phyloP scores from a whole-genome alignment of 208 protist species.

The Leishmania turanica region DNA sequence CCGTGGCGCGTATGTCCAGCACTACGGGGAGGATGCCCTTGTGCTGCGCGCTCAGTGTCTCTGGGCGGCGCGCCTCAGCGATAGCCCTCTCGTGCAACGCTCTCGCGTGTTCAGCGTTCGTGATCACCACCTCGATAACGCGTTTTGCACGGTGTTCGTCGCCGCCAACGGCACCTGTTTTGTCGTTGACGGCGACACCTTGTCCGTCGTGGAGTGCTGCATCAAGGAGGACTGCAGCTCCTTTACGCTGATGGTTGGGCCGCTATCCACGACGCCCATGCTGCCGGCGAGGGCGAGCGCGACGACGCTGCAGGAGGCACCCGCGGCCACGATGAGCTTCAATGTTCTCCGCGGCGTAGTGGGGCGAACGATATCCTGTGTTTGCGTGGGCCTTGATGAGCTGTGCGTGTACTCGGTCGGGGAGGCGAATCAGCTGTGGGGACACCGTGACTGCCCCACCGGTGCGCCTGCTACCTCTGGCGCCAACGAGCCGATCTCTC shows the following conservation, averaged over 20 bases:
- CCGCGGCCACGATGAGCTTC: not conserved
- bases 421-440: conserved; percentile 35
- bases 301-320: not conserved
- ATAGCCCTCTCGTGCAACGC: conserved; percentile 63
- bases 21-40: conserved; percentile 14
- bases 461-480: not conserved
- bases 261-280: conserved; percentile 26
- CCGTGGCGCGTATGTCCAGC: not conserved
- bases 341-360: conserved; percentile 17
- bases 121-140: conserved; percentile 29
- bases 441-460: conserved; percentile 11
- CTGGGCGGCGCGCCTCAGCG: conserved; percentile 43
- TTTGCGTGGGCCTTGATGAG: conserved; percentile 78
- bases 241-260: conserved; percentile 66
- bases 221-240: conserved; percentile 74
- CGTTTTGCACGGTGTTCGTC: conserved; percentile 68
- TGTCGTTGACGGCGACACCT: conserved; percentile 47
- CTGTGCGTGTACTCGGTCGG: conserved; percentile 73
- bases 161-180: conserved; percentile 68
- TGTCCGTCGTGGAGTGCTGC: conserved; percentile 52
- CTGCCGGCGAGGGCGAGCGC: not conserved
- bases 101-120: conserved; percentile 51
- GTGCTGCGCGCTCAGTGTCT: conserved; percentile 46
- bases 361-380: conserved; percentile 49
- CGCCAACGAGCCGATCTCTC: conserved; percentile 5